Percentiles rank a stretch among this genome's conserved stretches.
These are phyloP conservation scores for Lepiota venenata DNA, from an alignment of 768 basidiomycete species.

Conservation along the genomic window DNA sequence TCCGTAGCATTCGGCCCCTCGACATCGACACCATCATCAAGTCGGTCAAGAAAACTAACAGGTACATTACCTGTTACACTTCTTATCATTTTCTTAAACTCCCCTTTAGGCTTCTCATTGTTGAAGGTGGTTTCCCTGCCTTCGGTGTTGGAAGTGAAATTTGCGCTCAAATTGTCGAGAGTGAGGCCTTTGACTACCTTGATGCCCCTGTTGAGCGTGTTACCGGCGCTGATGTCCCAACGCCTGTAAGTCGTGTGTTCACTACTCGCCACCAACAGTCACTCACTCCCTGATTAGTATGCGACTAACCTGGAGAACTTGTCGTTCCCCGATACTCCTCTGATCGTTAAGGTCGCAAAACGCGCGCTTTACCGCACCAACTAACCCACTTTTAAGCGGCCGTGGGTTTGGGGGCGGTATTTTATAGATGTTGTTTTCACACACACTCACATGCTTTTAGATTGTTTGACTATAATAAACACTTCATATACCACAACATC, in stretches of 20 bases:
- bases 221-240: constrained; percentile 97
- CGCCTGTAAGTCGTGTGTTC: constrained; percentile 53
- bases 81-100: background rate
- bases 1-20: constrained; percentile 91
- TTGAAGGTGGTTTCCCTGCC: constrained; percentile 97
- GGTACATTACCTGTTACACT: constrained; percentile 41
- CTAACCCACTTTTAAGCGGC: constrained; percentile 33
- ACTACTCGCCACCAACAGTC: background rate
- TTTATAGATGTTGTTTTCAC: constrained; percentile 21
- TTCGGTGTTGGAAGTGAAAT: constrained; percentile 99
- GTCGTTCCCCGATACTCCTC: constrained; percentile 88
- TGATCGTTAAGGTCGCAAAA: constrained; percentile 94
- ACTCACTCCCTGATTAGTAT: constrained; percentile 49
- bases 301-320: constrained; percentile 85
- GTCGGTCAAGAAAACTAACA: constrained; percentile 98
- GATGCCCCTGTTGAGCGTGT: constrained; percentile 98
- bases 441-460: constrained; percentile 24
- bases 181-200: constrained; percentile 96
- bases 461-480: constrained; percentile 24
- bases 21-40: constrained; percentile 97
- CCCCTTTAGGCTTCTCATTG: constrained; percentile 71
- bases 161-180: constrained; percentile 95
- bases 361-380: constrained; percentile 89
- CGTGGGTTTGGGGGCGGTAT: constrained; percentile 14
- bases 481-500: constrained; percentile 19